These are phyloP conservation scores for Firmiana major DNA, from an alignment of 345 rosid genomes.

Conservation along the genomic window DNA sequence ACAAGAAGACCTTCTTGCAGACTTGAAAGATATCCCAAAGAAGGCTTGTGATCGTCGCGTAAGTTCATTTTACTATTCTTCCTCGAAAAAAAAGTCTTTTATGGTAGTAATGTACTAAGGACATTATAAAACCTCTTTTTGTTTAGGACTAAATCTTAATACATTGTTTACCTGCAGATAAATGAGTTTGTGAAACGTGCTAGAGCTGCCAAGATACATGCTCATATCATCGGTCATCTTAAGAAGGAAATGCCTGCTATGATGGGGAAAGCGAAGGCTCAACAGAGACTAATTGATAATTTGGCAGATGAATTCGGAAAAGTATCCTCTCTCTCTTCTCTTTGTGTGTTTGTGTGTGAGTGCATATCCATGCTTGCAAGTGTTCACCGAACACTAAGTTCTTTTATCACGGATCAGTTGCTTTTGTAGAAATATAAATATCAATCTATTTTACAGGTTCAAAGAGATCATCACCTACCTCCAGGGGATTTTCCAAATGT, in stretches of 20 bases:
- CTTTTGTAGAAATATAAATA: background rate
- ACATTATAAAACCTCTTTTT: background rate
- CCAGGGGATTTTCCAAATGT: constrained; percentile 87
- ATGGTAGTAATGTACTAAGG: background rate
- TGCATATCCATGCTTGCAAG: background rate
- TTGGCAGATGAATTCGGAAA: constrained; percentile 72
- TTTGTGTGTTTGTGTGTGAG: background rate
- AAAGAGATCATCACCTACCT: constrained; percentile 81
- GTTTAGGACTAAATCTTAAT: background rate
- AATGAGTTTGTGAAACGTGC: constrained; percentile 97
- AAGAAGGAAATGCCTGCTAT: constrained; percentile 90
- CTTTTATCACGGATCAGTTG: background rate
- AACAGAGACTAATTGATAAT: constrained; percentile 73
- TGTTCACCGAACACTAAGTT: background rate
- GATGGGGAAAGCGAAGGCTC: constrained; percentile 91
- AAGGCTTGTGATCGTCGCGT: constrained; percentile 98
- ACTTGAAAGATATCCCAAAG: constrained; percentile 89
- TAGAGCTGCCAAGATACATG: constrained; percentile 93
- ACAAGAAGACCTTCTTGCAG: constrained; percentile 86
- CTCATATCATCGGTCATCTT: constrained; percentile 82
- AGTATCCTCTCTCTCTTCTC: constrained; percentile 33
- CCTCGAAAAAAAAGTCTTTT: background rate
- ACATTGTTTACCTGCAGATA: constrained; percentile 42
- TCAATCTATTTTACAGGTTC: constrained; percentile 48
- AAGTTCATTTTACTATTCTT: constrained; percentile 31